phyloP scores from a whole-genome alignment of 495 filamentous ascomycete genomes.

The Neurospora sp. region DNA sequence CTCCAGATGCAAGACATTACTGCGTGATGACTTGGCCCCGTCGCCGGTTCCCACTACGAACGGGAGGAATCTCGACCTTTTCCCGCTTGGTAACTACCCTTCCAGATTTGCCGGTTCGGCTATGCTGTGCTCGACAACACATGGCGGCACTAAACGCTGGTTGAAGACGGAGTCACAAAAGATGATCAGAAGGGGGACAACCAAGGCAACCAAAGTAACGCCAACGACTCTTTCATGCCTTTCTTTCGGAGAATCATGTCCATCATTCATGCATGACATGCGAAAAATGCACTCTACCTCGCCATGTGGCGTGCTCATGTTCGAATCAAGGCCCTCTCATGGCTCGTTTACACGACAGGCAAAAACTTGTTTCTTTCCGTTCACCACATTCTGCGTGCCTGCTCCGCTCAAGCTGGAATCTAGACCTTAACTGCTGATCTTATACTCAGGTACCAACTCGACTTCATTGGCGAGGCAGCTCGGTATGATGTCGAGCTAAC shows the following conservation, averaged over 20 bases:
- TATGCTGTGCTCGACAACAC: background rate
- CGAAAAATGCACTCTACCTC: background rate
- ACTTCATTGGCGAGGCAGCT: background rate
- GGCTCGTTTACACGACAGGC: background rate
- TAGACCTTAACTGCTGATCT: background rate
- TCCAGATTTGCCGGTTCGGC: background rate
- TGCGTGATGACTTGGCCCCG: background rate
- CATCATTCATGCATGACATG: background rate
- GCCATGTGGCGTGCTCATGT: background rate
- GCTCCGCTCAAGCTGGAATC: background rate
- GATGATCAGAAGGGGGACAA: background rate
- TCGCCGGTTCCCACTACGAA: background rate
- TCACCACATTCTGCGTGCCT: background rate
- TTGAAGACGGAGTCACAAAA: background rate
- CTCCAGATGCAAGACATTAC: background rate
- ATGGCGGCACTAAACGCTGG: background rate
- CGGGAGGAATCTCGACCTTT: background rate
- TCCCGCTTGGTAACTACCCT: background rate
- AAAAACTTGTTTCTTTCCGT: background rate
- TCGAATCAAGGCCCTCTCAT: background rate
- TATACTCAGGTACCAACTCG: background rate
- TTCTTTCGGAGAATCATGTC: background rate
- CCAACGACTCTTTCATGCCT: background rate
- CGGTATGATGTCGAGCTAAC: background rate
- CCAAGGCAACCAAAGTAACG: background rate